Percentiles rank a stretch among this genome's conserved stretches.
These are phyloP conservation scores for Magnolia kwangsiensis DNA, from an alignment of 164 flowering plant genomes.

Conservation along the genomic window DNA sequence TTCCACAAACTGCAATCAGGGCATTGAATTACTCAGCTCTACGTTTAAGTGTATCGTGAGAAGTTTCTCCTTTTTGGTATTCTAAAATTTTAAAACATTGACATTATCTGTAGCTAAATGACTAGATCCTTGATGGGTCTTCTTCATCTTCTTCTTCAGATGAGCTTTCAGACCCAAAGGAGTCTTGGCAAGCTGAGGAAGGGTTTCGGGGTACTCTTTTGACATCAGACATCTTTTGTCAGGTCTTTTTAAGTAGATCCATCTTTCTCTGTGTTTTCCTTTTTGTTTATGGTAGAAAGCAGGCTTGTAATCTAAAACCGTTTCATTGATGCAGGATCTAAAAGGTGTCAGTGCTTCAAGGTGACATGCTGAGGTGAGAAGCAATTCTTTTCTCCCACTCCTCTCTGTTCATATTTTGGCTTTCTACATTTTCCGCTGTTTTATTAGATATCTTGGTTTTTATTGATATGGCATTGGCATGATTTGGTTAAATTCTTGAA, in stretches of 20 bases:
- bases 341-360: neutral
- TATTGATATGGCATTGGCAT: no score
- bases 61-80: neutral
- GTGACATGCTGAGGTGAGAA: neutral
- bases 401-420: neutral
- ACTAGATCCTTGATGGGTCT: neutral
- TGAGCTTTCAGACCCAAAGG: constrained; percentile 68
- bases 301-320: neutral
- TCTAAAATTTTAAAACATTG: no score
- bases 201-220: constrained; percentile 92
- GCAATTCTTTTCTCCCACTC: neutral
- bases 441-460: no score
- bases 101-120: no score
- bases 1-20: neutral
- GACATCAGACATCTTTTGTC: constrained; percentile 52
- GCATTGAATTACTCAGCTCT: neutral
- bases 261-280: neutral
- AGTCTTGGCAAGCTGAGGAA: constrained; percentile 54
- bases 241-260: constrained; percentile 32
- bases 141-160: constrained; percentile 34
- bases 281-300: neutral
- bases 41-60: no score
- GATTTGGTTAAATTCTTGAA: no score
- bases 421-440: no score
- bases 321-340: neutral